These are phyloP conservation scores for Syzygium syzygioides DNA, from an alignment of 441 rosid species.

Conservation along the genomic window DNA sequence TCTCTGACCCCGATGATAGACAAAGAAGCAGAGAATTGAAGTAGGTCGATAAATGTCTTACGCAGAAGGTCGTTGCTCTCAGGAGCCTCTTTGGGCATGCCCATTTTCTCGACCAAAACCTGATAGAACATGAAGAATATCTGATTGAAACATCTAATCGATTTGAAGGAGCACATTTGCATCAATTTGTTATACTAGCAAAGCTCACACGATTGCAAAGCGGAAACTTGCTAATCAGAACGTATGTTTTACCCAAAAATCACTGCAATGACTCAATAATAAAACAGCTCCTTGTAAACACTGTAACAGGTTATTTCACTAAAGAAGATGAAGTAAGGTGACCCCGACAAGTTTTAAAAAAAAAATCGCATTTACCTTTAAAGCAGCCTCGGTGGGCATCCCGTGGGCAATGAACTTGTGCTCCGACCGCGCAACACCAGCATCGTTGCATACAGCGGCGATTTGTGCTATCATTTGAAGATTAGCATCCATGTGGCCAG, in stretches of 20 bases:
- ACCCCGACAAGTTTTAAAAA: not conserved
- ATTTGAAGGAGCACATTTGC: not conserved
- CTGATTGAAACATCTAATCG: not conserved
- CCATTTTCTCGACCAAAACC: conserved; percentile 96
- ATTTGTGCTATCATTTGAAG: conserved; percentile 40
- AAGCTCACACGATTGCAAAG: not conserved
- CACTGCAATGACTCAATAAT: not conserved
- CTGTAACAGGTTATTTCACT: not conserved
- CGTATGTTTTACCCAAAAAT: not conserved
- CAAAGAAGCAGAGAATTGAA: not conserved
- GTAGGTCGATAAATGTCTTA: conserved; percentile 19
- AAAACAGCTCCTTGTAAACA: not conserved
- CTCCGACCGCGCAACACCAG: conserved; percentile 22
- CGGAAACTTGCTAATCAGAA: not conserved
- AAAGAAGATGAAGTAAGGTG: not conserved
- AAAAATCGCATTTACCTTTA: conserved; percentile 19
- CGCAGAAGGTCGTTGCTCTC: conserved; percentile 34
- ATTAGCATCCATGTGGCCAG: conserved; percentile 31
- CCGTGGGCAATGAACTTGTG: conserved; percentile 34
- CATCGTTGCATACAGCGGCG: conserved; percentile 38
- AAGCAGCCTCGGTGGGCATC: conserved; percentile 50
- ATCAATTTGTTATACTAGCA: not conserved
- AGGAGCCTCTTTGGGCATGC: conserved; percentile 47
- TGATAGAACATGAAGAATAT: conserved; percentile 12
- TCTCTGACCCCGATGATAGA: not conserved